These are phyloP conservation scores for Capronia americana DNA, from an alignment of 2,329 filamentous ascomycete species.

Conservation along the genomic window DNA sequence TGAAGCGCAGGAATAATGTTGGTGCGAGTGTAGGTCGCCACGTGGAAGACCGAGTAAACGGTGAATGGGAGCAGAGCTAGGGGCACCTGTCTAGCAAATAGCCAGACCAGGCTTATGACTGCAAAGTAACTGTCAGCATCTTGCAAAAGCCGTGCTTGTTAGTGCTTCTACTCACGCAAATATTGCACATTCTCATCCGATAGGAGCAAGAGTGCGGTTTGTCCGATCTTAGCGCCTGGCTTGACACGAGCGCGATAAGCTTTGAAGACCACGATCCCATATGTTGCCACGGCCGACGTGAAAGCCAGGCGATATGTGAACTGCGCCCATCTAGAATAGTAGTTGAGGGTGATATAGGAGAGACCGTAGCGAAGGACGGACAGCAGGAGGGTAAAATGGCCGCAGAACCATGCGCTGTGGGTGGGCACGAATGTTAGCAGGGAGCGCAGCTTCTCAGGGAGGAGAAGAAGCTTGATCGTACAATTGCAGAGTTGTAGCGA, in stretches of 20 bases:
- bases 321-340: slow-evolving; percentile 74
- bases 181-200: slow-evolving; percentile 98
- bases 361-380: slow-evolving; percentile 81
- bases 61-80: slow-evolving; percentile 91
- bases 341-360: slow-evolving; percentile 90
- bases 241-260: slow-evolving; percentile 85
- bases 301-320: slow-evolving; percentile 92
- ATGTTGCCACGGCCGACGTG: slow-evolving; percentile 85
- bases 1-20: slow-evolving; percentile 88
- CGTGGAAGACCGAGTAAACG: slow-evolving; percentile 98
- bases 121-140: slow-evolving; percentile 24
- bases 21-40: slow-evolving; percentile 92
- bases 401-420: slow-evolving; percentile 58
- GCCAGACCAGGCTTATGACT: slow-evolving; percentile 96
- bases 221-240: slow-evolving; percentile 40
- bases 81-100: slow-evolving; percentile 85
- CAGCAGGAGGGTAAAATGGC: slow-evolving; percentile 85
- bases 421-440: slow-evolving; percentile 8
- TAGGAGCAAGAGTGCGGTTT: slow-evolving; percentile 68
- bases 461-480: slow-evolving; percentile 22
- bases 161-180: slow-evolving; percentile 68
- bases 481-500: slow-evolving; percentile 89
- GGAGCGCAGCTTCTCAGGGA: neutral
- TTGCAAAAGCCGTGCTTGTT: slow-evolving; percentile 6
- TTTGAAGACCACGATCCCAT: slow-evolving; percentile 99